Evolutionary conservation across 805 yeast genomes (phyloP).

Genomic region (Sporopachydermia lactativora): DNA sequence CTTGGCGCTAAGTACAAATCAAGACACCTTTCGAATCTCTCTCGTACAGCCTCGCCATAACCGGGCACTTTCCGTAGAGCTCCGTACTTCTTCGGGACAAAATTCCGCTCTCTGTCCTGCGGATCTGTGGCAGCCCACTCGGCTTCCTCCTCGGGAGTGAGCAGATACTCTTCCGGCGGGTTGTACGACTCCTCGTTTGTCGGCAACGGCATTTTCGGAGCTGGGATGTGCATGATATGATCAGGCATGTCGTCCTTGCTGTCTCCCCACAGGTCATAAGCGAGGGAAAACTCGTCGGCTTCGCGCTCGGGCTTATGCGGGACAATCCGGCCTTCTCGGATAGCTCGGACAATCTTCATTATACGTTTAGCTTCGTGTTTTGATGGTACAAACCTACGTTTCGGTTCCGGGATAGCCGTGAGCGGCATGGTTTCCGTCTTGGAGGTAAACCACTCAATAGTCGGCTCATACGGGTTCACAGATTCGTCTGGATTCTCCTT

Average conservation of each 20-base stretch:
- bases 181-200: constrained; percentile 93
- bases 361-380: constrained; percentile 92
- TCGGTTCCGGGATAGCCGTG: constrained; percentile 91
- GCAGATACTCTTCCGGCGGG: constrained; percentile 91
- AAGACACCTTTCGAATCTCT: constrained; percentile 84
- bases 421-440: constrained; percentile 81
- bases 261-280: constrained; percentile 78
- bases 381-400: constrained; percentile 91
- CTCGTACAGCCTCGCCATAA: constrained; percentile 72
- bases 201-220: constrained; percentile 94
- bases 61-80: constrained; percentile 91
- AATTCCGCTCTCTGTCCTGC: constrained; percentile 63
- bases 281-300: constrained; percentile 16
- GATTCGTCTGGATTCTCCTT: constrained; percentile 73
- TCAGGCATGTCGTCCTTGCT: constrained; percentile 42
- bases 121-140: constrained; percentile 61
- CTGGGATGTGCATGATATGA: constrained; percentile 83
- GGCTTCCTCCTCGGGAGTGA: constrained; percentile 62
- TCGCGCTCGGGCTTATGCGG: constrained; percentile 51
- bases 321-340: constrained; percentile 87
- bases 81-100: constrained; percentile 66
- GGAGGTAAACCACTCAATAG: constrained; percentile 90
- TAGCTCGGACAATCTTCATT: constrained; percentile 93
- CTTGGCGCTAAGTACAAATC: constrained; percentile 95
- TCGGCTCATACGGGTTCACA: constrained; percentile 83